Evolutionary conservation across 352 stramenopile genomes (phyloP), one percentile per base, ranked within the genome.

Genomic region (Globisporangium barbulae): DNA sequence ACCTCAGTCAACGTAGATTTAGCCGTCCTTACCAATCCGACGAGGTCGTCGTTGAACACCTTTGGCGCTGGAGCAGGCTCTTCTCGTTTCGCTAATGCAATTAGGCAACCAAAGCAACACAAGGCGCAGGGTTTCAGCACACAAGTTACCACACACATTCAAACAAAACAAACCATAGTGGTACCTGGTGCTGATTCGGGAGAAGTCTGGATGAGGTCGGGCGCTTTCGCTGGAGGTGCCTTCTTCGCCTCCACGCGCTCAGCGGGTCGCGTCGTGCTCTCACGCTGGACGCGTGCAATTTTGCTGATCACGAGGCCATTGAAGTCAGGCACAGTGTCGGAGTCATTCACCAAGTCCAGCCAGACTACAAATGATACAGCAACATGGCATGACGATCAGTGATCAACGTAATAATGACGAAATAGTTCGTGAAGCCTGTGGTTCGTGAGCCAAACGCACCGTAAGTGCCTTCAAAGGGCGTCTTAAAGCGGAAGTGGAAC

Each of bases 401-500:
- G 25, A 28, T 28, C 25, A 28, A 28, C 25, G 25, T 28, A 28
- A 28, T 28, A 28, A 28, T 28, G 25, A 2, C 25, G 25, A 28
- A 28, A 28, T 28, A 28, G 25, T 28, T 28, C 25, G 2, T 28
- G 25, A 28, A 28, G 25, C 25, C 25, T 28, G 25, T 28, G 19
- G 44, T 7, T 33, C 9, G 7, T 33, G 22, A 53, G 10, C 49
- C 12, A 12, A 31, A 68, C 73, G 37, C 33, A 94, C 86, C 86
- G 41, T 93, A 94, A 41, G 86, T 94, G 52, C 86, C 84, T 63
- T 94, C 86, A 54, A 94, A 94, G 33, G 82, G 70, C 41, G 83
- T 91, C 68, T 94, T 94, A 69, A 94, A 94, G 62, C 86, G 83
- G 62, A 92, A 94, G 47, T 94, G 86, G 64, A 93, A 94, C 48